Base-by-base conservation (phyloP, 345 rosid genomes). In the Eucalyptus globulus region DNA sequence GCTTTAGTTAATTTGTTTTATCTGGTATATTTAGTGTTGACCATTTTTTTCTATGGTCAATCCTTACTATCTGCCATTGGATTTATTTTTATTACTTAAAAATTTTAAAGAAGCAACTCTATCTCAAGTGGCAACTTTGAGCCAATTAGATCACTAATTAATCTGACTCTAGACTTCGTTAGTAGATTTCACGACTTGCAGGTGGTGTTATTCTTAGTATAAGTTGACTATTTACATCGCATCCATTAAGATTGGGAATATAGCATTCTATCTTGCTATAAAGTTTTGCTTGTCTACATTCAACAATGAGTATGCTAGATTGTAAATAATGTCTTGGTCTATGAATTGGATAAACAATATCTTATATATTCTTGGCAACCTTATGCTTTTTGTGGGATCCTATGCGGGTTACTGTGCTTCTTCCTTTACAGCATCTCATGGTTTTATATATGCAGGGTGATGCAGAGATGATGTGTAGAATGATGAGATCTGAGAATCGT, bases 401-500 rank as follows among this genome's bases (percentile, higher is more conserved):
- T 86, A 85, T 29, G 14, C 2, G 26, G 54, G 44, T 86, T 10
- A n/a, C 65, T 31, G 29, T 86, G 83, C 83, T 76, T 76, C 83
- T 76, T 76, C 83, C 83, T 10, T 37, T 21, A 17, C 37, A 86
- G 27, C 60, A 51, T 19, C 65, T 54, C 19, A 37, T 86, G 87
- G 43, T 51, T 58, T 65, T 60, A 47, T 49, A 17, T 26, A 31
- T 45, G 58, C 40, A 60, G 89, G 17, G 86, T 90, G 96, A 98
- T 88, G 96, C 97, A 54, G 95, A 93, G 95, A 95, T 87, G 94
- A 92, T 95, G 92, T 94, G 93, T 91, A 91, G 87, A 87, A 90
- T 92, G 90, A 58, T 97, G 88, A 94, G 88, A 67, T 85, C 90
- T 91, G 94, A 91, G 90, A 89, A 95, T 58, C 31, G 90, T 87